Evolutionary conservation across 108 stramenopile genomes (phyloP).

Genomic region (Mayamaea pseudoterrestris): DNA sequence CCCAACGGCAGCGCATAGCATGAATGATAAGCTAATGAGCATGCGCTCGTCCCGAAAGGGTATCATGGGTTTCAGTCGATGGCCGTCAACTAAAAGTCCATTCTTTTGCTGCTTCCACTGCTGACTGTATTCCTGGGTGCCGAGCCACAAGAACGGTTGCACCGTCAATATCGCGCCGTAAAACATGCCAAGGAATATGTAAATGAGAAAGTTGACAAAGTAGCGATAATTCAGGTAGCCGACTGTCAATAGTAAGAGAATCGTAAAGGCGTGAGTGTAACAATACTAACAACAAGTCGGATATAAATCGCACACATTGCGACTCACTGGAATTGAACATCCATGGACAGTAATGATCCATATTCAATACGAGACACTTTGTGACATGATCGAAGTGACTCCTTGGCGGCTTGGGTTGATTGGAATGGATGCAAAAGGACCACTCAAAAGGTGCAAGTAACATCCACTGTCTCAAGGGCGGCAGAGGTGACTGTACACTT

Average conservation of each 20-base stretch:
- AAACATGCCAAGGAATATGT: conserved; percentile 47
- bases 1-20: conserved; percentile 72
- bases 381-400: conserved; percentile 83
- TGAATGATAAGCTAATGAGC: conserved; percentile 60
- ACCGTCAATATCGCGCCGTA: conserved; percentile 54
- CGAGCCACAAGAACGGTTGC: conserved; percentile 41
- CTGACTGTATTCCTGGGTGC: conserved; percentile 21
- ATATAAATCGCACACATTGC: neutral
- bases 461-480: conserved; percentile 40
- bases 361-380: conserved; percentile 74
- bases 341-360: conserved; percentile 98
- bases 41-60: conserved; percentile 50
- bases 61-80: conserved; percentile 27
- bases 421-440: conserved; percentile 58
- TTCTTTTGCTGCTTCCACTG: conserved; percentile 17
- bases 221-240: conserved; percentile 98
- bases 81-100: neutral
- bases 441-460: conserved; percentile 69
- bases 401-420: conserved; percentile 84
- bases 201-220: conserved; percentile 89
- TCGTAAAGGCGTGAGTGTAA: neutral
- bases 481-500: neutral
- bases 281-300: too few species aligned
- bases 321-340: conserved; percentile 74
- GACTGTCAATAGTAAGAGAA: conserved; percentile 15